Evolutionary conservation across 371 early-diverging fungal genomes (phyloP), one percentile per base, ranked within the genome.

Genomic region (Saksenaea oblongispora): DNA sequence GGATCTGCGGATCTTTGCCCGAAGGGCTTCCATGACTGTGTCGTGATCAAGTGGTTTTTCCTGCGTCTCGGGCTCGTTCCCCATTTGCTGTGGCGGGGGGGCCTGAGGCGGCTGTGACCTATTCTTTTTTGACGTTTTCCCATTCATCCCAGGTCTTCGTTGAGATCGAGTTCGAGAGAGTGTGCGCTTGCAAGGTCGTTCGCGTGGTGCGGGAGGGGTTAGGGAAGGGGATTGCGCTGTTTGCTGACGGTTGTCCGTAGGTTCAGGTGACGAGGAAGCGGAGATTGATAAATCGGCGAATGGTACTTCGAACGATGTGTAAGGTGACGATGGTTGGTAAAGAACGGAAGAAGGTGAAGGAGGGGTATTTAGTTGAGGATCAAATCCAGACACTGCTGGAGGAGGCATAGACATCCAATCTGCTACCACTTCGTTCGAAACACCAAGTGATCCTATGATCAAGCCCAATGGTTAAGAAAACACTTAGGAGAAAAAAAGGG

Each of bases 201-300:
- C 61, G 5, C n/a, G 22, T 13, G 61, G 47, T 4, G 53, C 34
- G 26, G 51, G 24, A n/a, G 51, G 51, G 17, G 61, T 10, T 26
- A 66, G 34, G n/a, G 71, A 41, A 14, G 62, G 37, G 7, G 60
- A 14, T 22, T 62, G 42, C 10, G 54, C 59, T 53, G 35, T 51
- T 5, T 57, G 13, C 22, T 37, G 42, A 58, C 4, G 51, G 7
- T 11, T 36, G 36, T 68, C 18, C 27, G 54, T 44, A 27, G 65
- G 69, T 63, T 68, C 74, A 35, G 74, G 72, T n/a, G 79, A 72
- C 22, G 76, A 74, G 28, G 76, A 65, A 26, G 69, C 58, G 7
- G 79, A 78, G 34, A 78, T 54, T n/a, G 73, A 64, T 22, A 78
- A 54, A 10, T 75, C 70, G n/a, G 74, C 75, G 65, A 78, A 78